Evolutionary conservation across 768 basidiomycete species (phyloP).

Genomic region (Pleurotus ostreatus): DNA sequence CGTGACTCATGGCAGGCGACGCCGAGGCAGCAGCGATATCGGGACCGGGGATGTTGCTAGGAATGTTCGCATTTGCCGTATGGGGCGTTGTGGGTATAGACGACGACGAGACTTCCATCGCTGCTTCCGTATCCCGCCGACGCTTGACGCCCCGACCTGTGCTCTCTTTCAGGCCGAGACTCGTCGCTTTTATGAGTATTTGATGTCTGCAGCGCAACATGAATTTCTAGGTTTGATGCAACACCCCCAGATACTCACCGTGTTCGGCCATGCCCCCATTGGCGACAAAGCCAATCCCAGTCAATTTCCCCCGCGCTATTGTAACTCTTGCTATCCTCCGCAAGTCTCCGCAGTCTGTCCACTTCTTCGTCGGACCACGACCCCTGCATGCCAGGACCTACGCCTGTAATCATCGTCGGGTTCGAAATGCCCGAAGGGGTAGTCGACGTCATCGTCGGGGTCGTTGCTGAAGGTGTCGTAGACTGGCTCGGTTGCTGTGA

Average conservation of each 20-base stretch:
- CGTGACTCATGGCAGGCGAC: conserved; percentile 30
- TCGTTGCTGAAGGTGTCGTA: conserved; percentile 18
- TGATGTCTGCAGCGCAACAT: conserved; percentile 53
- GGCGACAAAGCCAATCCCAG: conserved; percentile 74
- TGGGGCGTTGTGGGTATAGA: conserved; percentile 29
- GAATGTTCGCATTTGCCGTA: conserved; percentile 22
- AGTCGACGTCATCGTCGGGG: conserved; percentile 23
- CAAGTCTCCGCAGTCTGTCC: conserved; percentile 60
- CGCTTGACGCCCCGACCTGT: conserved; percentile 60
- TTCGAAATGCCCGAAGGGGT: conserved; percentile 25
- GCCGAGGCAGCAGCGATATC: conserved; percentile 16
- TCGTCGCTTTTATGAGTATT: conserved; percentile 77
- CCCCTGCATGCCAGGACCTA: conserved; percentile 47
- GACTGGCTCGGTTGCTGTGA: conserved; percentile 15
- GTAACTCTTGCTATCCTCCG: conserved; percentile 58
- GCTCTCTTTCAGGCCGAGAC: conserved; percentile 75
- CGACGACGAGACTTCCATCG: conserved; percentile 23
- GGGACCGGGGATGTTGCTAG: conserved; percentile 17
- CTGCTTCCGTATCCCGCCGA: conserved; percentile 30
- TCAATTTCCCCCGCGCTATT: conserved; percentile 58
- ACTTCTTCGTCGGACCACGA: conserved; percentile 80
- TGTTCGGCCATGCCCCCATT: conserved; percentile 73
- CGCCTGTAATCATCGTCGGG: conserved; percentile 26
- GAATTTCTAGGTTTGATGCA: neutral
- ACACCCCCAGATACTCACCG: conserved; percentile 40